Evolutionary conservation across 2,329 filamentous ascomycete species (phyloP), one percentile per base, ranked within the genome.

Genomic region (Pseudogymnoascus sp.): DNA sequence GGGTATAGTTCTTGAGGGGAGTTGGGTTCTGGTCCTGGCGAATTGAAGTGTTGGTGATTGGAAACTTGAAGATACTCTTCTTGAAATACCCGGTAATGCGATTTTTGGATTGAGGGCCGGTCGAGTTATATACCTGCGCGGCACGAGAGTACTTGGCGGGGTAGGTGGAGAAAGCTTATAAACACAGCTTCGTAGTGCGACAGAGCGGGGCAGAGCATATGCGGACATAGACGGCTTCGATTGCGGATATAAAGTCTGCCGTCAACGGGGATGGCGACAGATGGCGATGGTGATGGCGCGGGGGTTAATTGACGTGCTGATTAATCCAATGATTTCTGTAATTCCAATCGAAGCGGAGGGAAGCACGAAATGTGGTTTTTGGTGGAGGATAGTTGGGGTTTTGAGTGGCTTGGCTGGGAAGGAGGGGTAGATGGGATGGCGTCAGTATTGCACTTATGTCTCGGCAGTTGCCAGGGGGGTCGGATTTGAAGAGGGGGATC

Each of bases 81-180:
- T 19, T 13, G 50, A 15, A 28, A 35, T 9, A 21, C 50, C 50
- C 10, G 28, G 50, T 57, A 28, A 35, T 57, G n/a, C 4, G 5
- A 6, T 5, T 4, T 21, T 57, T 13, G 4, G 50, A 57, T 19
- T 57, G 28, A 57, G n/a, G 50, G 17, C 26, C 26, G 7, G 10
- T 9, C n/a, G 28, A 33, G 50, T 13, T 57, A 57, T 57, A 57
- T 57, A 57, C 28, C 28, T 57, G 28, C 50, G 50, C 28, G 50
- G 17, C 28, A 33, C n/a, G 35, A 21, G 28, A 15, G 1, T 9
- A 6, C n/a, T 33, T 57, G 50, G 50, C 7, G 50, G 50, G 50
- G 50, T 33, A 57, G 13, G 50, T 33, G 50, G 50, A 10, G 50
- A 57, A 57, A 57, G 50, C 50, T 57, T 57, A 57, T 33, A 57